A percentile compares a stretch with the other conserved stretches of the same genome.
Evolutionary conservation across 2,329 filamentous ascomycete genomes (phyloP).

Genomic region (Phyllosticta paracitricarpa): DNA sequence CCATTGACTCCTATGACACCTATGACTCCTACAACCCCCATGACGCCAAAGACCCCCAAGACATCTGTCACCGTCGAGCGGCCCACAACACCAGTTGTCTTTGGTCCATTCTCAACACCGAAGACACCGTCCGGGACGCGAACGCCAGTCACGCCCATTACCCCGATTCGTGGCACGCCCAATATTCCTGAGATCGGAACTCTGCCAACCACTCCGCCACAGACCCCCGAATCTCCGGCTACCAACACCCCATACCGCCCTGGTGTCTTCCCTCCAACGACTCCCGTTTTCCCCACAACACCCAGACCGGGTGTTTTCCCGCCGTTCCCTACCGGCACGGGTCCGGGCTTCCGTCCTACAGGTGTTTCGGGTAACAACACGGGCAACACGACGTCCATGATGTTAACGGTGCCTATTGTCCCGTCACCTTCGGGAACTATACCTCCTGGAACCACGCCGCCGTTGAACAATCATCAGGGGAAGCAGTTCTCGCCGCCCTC

Average conservation of each 20-base stretch:
- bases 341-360: neutral
- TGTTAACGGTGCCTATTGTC: neutral
- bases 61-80: neutral
- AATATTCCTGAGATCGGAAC: neutral
- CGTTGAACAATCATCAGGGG: neutral
- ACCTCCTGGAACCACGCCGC: neutral
- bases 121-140: neutral
- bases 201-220: neutral
- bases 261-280: neutral
- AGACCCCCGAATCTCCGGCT: neutral
- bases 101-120: neutral
- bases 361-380: neutral
- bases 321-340: neutral
- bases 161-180: neutral
- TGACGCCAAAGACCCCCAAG: neutral
- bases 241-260: neutral
- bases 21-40: neutral
- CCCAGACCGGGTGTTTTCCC: neutral
- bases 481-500: neutral
- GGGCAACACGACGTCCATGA: neutral
- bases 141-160: neutral
- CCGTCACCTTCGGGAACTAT: neutral
- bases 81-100: neutral
- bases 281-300: neutral
- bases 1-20: neutral